Percentiles rank a stretch among this genome's conserved stretches.
Evolutionary conservation across 371 early-diverging fungal species (phyloP).

Genomic region (Mucor saturninus): DNA sequence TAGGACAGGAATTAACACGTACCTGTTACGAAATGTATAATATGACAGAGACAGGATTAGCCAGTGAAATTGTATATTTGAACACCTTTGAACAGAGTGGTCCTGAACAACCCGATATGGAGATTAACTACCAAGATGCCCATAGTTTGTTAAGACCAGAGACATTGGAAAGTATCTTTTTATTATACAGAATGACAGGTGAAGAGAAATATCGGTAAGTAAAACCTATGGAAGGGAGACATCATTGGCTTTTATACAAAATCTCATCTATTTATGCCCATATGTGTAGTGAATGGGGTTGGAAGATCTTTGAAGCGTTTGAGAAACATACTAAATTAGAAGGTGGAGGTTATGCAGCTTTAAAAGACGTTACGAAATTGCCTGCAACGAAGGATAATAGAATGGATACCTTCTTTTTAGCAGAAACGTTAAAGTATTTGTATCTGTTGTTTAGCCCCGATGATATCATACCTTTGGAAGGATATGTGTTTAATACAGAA

Average conservation of each 20-base stretch:
- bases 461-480: conserved; percentile 73
- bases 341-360: conserved; percentile 77
- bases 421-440: conserved; percentile 95
- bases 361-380: conserved; percentile 71
- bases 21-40: conserved; percentile 87
- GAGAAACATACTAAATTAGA: conserved; percentile 76
- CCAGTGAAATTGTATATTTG: conserved; percentile 83
- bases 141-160: conserved; percentile 87
- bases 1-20: conserved; percentile 78
- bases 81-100: conserved; percentile 34
- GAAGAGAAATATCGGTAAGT: conserved; percentile 72
- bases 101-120: conserved; percentile 62
- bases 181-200: conserved; percentile 83
- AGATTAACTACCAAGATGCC: conserved; percentile 61
- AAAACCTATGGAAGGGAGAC: not conserved
- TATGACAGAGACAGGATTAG: conserved; percentile 76
- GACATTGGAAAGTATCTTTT: conserved; percentile 87
- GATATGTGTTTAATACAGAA: conserved; percentile 90
- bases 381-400: conserved; percentile 66
- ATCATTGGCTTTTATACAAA: not conserved
- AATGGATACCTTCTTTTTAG: conserved; percentile 83
- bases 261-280: not conserved
- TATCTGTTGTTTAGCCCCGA: conserved; percentile 82
- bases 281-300: conserved; percentile 81
- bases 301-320: conserved; percentile 85